Conservation (phyloP, 192 early-diverging fungal genomes). For the Podila clonocystis region DNA sequence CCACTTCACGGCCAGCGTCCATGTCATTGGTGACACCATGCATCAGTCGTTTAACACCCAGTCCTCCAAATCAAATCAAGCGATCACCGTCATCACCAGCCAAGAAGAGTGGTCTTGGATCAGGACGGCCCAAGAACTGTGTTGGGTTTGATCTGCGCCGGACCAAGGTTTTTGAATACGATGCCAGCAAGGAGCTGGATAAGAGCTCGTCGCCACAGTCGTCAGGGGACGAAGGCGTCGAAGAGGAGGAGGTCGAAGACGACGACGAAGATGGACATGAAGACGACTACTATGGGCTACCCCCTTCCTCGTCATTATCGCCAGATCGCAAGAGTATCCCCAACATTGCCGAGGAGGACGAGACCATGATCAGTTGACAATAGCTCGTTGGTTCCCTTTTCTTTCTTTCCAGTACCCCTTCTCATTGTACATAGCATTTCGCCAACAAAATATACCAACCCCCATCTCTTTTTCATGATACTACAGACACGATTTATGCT, state of each 20-base stretch:
- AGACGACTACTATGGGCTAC: too few relatives aligned
- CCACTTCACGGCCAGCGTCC: neutral
- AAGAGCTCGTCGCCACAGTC: neutral
- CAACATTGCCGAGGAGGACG: too few relatives aligned
- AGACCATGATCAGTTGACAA: too few relatives aligned
- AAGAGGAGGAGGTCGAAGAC: neutral
- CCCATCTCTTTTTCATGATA: too few relatives aligned
- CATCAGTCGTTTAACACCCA: neutral
- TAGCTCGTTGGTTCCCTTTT: too few relatives aligned
- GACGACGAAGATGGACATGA: neutral
- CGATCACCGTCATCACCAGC: constrained; percentile 26
- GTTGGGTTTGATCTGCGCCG: constrained; percentile 30
- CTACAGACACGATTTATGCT: too few relatives aligned
- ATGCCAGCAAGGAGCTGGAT: constrained; percentile 13
- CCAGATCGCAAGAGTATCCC: too few relatives aligned
- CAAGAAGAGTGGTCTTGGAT: constrained; percentile 3
- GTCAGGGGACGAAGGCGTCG: neutral
- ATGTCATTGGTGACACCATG: neutral
- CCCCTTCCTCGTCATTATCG: too few relatives aligned
- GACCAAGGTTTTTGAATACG: constrained; percentile 41
- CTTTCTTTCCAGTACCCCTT: too few relatives aligned
- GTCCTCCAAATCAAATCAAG: constrained; percentile 3
- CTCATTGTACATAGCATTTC: too few relatives aligned
- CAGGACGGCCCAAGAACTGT: neutral
- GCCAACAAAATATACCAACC: too few relatives aligned